Percentiles rank a stretch among this genome's conserved stretches.
These are phyloP conservation scores for Epichloe bromicola DNA, from an alignment of 2,329 filamentous ascomycete genomes.

Conservation along the genomic window DNA sequence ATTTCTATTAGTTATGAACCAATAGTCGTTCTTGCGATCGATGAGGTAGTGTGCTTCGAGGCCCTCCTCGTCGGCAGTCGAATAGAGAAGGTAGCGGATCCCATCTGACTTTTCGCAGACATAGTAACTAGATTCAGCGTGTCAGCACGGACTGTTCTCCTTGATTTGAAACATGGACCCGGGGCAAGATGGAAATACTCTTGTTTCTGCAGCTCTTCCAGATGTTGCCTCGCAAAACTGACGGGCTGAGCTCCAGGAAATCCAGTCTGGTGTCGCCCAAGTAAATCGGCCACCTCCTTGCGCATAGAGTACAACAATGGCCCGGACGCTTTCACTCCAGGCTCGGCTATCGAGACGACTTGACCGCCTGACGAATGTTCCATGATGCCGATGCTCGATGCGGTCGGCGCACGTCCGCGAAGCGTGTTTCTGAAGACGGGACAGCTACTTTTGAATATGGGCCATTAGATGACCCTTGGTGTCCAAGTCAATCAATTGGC, in stretches of 20 bases:
- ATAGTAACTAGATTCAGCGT: constrained; percentile 56
- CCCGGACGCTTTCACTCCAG: constrained; percentile 53
- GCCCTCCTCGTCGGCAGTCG: constrained; percentile 50
- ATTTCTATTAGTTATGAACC: constrained; percentile 55
- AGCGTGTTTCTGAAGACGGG: background rate
- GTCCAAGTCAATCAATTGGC: background rate
- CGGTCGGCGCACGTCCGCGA: background rate
- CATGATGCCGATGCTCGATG: constrained; percentile 12
- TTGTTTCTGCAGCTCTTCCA: constrained; percentile 65
- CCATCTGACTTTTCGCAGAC: constrained; percentile 98
- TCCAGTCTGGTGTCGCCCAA: constrained; percentile 51
- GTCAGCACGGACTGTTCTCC: constrained; percentile 4
- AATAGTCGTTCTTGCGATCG: constrained; percentile 96
- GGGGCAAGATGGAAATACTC: constrained; percentile 41
- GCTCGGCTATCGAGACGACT: constrained; percentile 42
- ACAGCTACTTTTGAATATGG: background rate
- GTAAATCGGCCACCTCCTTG: constrained; percentile 58
- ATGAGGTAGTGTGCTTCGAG: constrained; percentile 78
- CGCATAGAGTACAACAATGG: constrained; percentile 50
- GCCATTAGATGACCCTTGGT: background rate
- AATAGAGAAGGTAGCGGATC: constrained; percentile 87
- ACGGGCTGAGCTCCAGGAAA: constrained; percentile 94
- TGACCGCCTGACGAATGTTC: constrained; percentile 17
- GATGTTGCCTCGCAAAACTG: constrained; percentile 71
- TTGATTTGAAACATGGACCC: constrained; percentile 3